These are phyloP conservation scores for Azolla pinnata DNA, from an alignment of 75 land plant genomes.

Conservation along the genomic window DNA sequence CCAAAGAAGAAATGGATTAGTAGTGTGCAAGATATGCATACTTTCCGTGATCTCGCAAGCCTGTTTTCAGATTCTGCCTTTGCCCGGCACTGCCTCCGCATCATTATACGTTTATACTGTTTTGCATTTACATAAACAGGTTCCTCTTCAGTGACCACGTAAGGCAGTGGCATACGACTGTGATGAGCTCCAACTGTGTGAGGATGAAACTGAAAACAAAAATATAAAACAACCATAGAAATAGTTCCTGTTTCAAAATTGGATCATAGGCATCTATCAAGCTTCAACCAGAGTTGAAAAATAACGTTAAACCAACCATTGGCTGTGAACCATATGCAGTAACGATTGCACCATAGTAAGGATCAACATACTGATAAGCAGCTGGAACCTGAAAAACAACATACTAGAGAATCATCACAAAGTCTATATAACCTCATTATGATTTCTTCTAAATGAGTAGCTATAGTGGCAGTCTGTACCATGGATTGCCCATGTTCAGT, in stretches of 20 bases:
- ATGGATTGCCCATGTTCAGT: conserved; percentile 45
- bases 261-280: no score
- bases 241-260: neutral
- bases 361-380: conserved; percentile 54
- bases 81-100: conserved; percentile 65
- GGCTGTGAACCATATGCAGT: conserved; percentile 59
- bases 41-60: conserved; percentile 47
- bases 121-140: conserved; percentile 87
- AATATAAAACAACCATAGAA: neutral
- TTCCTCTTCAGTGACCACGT: conserved; percentile 58
- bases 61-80: conserved; percentile 72
- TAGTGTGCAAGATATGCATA: no score
- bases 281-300: neutral
- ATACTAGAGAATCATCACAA: neutral
- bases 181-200: conserved; percentile 54
- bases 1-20: no score
- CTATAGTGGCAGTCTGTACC: conserved; percentile 22
- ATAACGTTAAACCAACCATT: conserved; percentile 20
- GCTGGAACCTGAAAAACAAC: conserved; percentile 41
- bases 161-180: conserved; percentile 58
- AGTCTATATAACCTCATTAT: neutral
- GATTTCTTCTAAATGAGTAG: neutral
- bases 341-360: conserved; percentile 51
- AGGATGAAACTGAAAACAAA: conserved; percentile 36
- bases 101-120: conserved; percentile 66